These are phyloP conservation scores for Hsuehochloa calcarea DNA, from an alignment of 176 grass and related monocot species.

Conservation along the genomic window DNA sequence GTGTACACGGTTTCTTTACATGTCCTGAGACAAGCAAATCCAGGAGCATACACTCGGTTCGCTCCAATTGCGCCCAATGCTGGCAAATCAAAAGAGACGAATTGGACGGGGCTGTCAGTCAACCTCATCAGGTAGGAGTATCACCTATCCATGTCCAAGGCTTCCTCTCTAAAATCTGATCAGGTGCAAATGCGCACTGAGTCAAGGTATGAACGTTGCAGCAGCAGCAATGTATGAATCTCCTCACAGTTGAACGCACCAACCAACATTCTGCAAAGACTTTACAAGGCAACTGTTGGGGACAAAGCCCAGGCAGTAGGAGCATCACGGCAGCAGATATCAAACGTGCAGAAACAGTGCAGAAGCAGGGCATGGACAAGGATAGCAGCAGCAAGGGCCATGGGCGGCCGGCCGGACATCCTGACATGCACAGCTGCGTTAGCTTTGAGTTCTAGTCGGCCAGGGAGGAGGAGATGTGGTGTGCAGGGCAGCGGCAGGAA, in stretches of 20 bases:
- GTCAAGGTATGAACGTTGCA: neutral
- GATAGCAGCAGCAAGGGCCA: too few species aligned
- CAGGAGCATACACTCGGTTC: neutral
- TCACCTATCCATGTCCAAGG: neutral
- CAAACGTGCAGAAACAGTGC: too few species aligned
- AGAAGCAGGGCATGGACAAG: too few species aligned
- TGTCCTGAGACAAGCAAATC: neutral
- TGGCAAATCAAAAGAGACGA: neutral
- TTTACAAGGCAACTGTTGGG: neutral
- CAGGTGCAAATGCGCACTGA: neutral
- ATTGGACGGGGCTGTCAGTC: neutral
- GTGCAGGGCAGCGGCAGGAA: too few species aligned
- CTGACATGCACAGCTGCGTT: too few species aligned
- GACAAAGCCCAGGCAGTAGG: too few species aligned
- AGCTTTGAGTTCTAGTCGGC: too few species aligned
- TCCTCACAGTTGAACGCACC: neutral
- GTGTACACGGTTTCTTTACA: neutral
- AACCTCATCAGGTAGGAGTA: neutral
- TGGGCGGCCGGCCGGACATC: too few species aligned
- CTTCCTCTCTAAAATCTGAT: neutral
- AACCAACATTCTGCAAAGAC: neutral
- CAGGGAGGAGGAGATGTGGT: too few species aligned
- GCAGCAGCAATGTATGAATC: neutral
- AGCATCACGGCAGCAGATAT: too few species aligned
- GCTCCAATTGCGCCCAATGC: neutral